A percentile compares a stretch with the other conserved stretches of the same genome.
These are phyloP conservation scores for Fusarium albidum DNA, from an alignment of 2,329 filamentous ascomycete genomes.

Conservation along the genomic window DNA sequence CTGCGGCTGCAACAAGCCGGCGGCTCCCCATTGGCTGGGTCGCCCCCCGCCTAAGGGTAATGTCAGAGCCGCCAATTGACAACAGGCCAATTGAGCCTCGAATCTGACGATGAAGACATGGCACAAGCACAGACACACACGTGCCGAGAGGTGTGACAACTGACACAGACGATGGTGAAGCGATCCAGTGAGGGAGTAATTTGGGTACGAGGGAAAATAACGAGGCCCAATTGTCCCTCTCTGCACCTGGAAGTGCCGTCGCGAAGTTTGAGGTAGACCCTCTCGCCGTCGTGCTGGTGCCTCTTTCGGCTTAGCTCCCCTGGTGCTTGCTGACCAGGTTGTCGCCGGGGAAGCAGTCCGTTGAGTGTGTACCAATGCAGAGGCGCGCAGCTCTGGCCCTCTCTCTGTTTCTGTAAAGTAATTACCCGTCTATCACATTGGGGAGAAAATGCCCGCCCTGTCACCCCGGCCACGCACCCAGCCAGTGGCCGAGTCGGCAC, in stretches of 20 bases:
- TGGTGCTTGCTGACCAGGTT: not conserved
- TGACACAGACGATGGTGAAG: not conserved
- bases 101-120: not conserved
- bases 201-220: not conserved
- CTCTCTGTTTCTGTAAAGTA: not conserved
- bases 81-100: conserved; percentile 23
- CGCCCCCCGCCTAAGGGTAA: conserved; percentile 19
- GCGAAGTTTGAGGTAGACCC: not conserved
- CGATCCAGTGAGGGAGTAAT: not conserved
- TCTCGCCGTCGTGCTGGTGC: not conserved
- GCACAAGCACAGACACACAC: not conserved
- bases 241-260: not conserved
- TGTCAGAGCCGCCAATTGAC: conserved; percentile 36
- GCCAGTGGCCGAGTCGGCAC: not conserved
- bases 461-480: too few species aligned
- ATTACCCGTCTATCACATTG: not conserved
- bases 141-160: not conserved
- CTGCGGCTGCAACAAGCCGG: conserved; percentile 36
- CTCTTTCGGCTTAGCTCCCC: conserved; percentile 6
- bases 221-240: not conserved
- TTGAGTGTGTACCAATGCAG: not conserved
- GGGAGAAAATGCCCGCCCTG: not conserved
- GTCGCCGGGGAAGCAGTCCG: conserved; percentile 1
- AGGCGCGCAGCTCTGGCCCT: conserved; percentile 1
- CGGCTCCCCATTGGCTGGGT: conserved; percentile 24